phyloP scores from a whole-genome alignment of 345 rosid genomes.

The Reutealis trisperma region DNA sequence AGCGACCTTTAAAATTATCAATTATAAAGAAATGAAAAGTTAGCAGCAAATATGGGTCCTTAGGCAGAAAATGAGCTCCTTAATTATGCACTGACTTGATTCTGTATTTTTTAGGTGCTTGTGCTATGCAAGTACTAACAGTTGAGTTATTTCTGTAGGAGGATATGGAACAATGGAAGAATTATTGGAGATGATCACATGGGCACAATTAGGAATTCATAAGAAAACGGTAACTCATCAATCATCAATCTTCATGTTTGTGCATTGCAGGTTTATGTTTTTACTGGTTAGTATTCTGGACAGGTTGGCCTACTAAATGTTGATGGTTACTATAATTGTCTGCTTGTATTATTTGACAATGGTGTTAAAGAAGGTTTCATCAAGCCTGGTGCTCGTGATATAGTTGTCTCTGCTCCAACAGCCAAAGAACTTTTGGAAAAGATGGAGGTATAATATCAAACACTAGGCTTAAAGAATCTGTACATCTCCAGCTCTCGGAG shows the following conservation, averaged over 20 bases:
- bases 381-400: slow-evolving; percentile 77
- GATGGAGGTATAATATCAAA: slow-evolving; percentile 71
- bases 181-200: slow-evolving; percentile 90
- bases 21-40: slow-evolving; percentile 10
- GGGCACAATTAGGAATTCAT: slow-evolving; percentile 97
- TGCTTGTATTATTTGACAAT: slow-evolving; percentile 83
- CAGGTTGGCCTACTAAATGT: slow-evolving; percentile 94
- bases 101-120: slow-evolving; percentile 13
- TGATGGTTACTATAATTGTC: slow-evolving; percentile 83
- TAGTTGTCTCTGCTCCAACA: slow-evolving; percentile 81
- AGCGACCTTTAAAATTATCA: slow-evolving; percentile 16
- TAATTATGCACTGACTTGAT: not conserved
- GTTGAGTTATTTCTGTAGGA: slow-evolving; percentile 44
- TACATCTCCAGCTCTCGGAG: not conserved
- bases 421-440: slow-evolving; percentile 82
- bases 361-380: slow-evolving; percentile 96
- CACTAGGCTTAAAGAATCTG: not conserved
- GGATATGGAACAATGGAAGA: slow-evolving; percentile 99
- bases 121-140: not conserved
- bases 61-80: not conserved
- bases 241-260: slow-evolving; percentile 17
- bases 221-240: slow-evolving; percentile 72
- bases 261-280: not conserved
- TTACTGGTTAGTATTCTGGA: slow-evolving; percentile 2
- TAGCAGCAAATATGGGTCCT: slow-evolving; percentile 1